Conservation (phyloP, 352 stramenopile genomes). For the Pythium biforme region DNA sequence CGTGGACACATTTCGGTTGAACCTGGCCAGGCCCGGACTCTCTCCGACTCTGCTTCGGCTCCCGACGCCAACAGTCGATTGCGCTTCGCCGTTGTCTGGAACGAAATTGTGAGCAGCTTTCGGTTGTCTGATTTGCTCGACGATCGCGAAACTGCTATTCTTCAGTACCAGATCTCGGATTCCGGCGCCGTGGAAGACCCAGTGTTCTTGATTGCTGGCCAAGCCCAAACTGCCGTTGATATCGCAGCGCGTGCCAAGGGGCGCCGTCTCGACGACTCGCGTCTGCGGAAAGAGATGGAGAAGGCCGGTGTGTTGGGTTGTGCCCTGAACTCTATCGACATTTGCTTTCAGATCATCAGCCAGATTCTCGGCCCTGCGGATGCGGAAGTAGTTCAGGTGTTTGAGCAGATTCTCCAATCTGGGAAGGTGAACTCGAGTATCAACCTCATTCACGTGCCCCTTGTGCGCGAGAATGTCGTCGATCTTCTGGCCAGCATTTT, state of each 20-base stretch:
- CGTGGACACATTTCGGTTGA: slow-evolving; percentile 67
- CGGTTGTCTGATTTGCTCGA: slow-evolving; percentile 84
- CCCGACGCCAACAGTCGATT: slow-evolving; percentile 77
- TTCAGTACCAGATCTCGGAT: slow-evolving; percentile 89
- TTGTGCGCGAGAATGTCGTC: slow-evolving; percentile 81
- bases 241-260: slow-evolving; percentile 61
- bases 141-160: slow-evolving; percentile 82
- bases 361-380: slow-evolving; percentile 77
- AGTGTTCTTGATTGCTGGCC: slow-evolving; percentile 84
- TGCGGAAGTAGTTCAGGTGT: slow-evolving; percentile 54
- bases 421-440: slow-evolving; percentile 51
- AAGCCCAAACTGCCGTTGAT: slow-evolving; percentile 69
- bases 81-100: slow-evolving; percentile 87
- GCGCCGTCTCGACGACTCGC: slow-evolving; percentile 53
- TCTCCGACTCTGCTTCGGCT: slow-evolving; percentile 51
- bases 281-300: slow-evolving; percentile 68
- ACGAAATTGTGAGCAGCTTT: slow-evolving; percentile 89
- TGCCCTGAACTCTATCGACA: slow-evolving; percentile 76
- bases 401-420: slow-evolving; percentile 63
- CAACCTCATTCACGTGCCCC: slow-evolving; percentile 71
- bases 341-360: slow-evolving; percentile 77
- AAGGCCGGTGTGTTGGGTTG: slow-evolving; percentile 74
- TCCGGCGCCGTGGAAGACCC: slow-evolving; percentile 78
- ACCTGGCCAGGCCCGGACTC: slow-evolving; percentile 33
- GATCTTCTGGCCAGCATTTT: slow-evolving; percentile 83